Base-by-base conservation (phyloP, 441 rosid species). In the Brassica hybrid region DNA sequence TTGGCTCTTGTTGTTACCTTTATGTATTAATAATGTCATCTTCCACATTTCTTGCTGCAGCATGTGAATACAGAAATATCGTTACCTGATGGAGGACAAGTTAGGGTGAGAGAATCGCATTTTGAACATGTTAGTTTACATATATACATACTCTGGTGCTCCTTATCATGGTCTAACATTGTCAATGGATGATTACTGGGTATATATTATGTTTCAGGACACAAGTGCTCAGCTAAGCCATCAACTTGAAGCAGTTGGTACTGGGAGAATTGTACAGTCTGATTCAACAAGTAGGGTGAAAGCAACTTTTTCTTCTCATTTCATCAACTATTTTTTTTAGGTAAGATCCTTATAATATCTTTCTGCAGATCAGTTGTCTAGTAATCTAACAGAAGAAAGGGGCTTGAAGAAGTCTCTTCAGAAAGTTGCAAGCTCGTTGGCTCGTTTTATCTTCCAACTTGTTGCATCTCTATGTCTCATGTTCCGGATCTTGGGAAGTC, bases 401-500 rank as follows among this genome's bases (percentile, higher is more conserved):
- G 72, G 82, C 70, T 63, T 74, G 27, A 85, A 81, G 82, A 82
- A 79, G 30, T 78, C 85, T 77, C 69, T 88, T 69, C 81, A 81
- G 65, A 84, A 54, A 57, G 76, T 81, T 68, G 74, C 75, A 36
- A 84, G 80, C 67, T 72, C 71, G 61, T 58, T 81, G 67, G 80
- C 83, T 76, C 71, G 36, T 72, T 83, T 88, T 60, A 43, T 85
- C 65, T 38, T 87, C 68, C 91, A 90, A 79, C 76, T 93, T 59
- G 76, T 90, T 19, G 87, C 86, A 21, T 82, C 82, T 85, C 21
- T 88, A 54, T 83, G 75, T 86, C 79, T 89, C 70, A 73, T 88
- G 57, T 76, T 84, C 59, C 86, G 81, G 64, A 34, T 85, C 78
- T 67, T 85, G 81, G 76, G 87, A 76, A 85, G 86, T 76, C 36